Base-by-base conservation (phyloP, 2,329 filamentous ascomycete genomes). In the Furcasterigmium furcatum region DNA sequence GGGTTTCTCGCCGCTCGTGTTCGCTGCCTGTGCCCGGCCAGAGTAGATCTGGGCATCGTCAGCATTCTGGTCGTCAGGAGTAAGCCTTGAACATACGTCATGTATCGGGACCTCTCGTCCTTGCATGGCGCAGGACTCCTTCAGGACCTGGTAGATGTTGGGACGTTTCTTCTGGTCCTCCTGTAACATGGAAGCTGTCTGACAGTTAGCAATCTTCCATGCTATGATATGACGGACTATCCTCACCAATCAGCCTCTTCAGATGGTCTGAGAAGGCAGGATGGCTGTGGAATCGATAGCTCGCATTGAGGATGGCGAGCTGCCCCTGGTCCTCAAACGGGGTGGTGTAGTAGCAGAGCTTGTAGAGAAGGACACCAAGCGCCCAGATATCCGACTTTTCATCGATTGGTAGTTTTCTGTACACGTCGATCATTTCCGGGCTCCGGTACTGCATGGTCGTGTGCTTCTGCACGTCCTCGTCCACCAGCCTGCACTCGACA, bases 331-430 rank as follows among this genome's bases (percentile, higher is more conserved):
- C 92, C 68, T 99, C 94, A 58, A 99, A 99, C 1, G 94, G 94
- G 6, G 94, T 99, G 2, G 94, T 99, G 68, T 99, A 99, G 68
- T 97, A 99, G 73, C 94, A 99, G 50, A 99, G 77, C 74, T 99
- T 99, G 74, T 99, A 99, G 45, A 99, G 70, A 47, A 99, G 72
- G 35, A 99, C 94, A 5, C 94, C 94, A 50, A 99, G 71, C 1
- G 94, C 94, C 94, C 91, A 99, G 24, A 99, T 96, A 65, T 99
- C 94, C 41, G 91, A 95, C 72, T 99, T 99, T 71, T 99, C 94
- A 61, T 99, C 90, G 61, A 99, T 96, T 1, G 94, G 91, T 57
- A 91, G 89, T 66, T 95, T 96, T 52, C 91, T 80, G 69, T 96
- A 99, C 20, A 99, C 94, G 60, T 99, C 94, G 49, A 99, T 85